phyloP scores from a whole-genome alignment of 306 rosid species.

The Quercus aquifolioides region DNA sequence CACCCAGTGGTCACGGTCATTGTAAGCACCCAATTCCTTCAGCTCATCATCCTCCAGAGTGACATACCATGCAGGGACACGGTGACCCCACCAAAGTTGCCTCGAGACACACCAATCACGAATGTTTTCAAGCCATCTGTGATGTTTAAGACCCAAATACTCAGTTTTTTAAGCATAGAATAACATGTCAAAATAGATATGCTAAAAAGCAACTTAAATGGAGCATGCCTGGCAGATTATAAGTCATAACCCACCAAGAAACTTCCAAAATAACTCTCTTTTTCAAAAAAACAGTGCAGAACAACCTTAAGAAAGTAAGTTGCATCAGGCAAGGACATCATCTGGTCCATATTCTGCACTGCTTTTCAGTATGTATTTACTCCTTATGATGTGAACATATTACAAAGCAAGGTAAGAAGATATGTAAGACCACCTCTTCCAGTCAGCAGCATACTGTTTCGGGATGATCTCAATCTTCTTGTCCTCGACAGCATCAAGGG shows the following conservation, averaged over 20 bases:
- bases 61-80: conserved; percentile 89
- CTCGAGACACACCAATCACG: conserved; percentile 96
- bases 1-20: conserved; percentile 62
- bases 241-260: neutral
- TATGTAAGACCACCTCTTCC: conserved; percentile 53
- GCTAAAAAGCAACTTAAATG: neutral
- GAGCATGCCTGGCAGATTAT: conserved; percentile 12
- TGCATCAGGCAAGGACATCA: neutral
- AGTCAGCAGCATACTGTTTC: conserved; percentile 78
- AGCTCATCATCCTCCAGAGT: conserved; percentile 60
- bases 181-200: neutral
- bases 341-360: neutral
- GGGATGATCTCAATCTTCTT: conserved; percentile 64
- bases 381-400: neutral
- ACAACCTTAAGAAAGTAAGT: neutral
- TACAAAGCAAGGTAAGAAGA: neutral
- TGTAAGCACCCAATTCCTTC: conserved; percentile 67
- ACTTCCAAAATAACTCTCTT: neutral
- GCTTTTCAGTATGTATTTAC: neutral
- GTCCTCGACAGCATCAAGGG: conserved; percentile 76
- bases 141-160: conserved; percentile 17
- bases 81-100: conserved; percentile 99
- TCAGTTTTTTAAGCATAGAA: neutral
- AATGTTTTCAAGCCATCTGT: conserved; percentile 89
- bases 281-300: neutral